Evolutionary conservation across 805 yeast species (phyloP), one percentile per base, ranked within the genome.

Genomic region (Candida hungchunana): DNA sequence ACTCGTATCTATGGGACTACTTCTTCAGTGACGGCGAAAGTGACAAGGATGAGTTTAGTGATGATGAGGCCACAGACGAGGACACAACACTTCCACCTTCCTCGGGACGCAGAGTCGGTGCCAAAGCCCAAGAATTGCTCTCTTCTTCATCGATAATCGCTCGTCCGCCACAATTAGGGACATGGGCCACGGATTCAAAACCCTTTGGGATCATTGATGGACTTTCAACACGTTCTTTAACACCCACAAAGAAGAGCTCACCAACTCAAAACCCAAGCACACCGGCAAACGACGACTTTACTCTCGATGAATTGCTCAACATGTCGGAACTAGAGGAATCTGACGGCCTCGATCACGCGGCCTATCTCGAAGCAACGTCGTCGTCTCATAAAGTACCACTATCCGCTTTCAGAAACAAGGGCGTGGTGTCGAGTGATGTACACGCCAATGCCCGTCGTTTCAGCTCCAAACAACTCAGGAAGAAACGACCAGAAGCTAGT

Each of bases 181-280:
- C 95, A 3, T 90, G 97, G 94, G 79, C 82, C 23, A 81, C 94
- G 6, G 75, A 81, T 34, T 75, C 75, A 34, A 80, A 86, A 50
- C 96, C 96, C 1, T 87, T 84, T 59, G 94, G 96, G 16, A 87
- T 90, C 40, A 90, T 90, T 53, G 97, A 90, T 58, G 98, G 98
- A 5, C 71, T 86, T 20, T 80, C 95, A 0, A 93, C 97, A 0
- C 71, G 96, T 37, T 82, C 95, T 2, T 64, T 83, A 2, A 48
- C 40, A 26, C 42, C 43, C 6, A 29, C 36, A n/a, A 34, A 46
- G 41, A 33, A 34, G 22, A 22, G 32, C 11, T 32, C 33, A 11
- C 21, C 32, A 27, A 19, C 23, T 7, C 21, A 31, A 15, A 17
- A 33, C 8, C 36, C 34, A 15, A 18, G 18, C 14, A 32, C 60